Conservation (phyloP, 371 early-diverging fungal species). For the Mucor ambiguus region DNA sequence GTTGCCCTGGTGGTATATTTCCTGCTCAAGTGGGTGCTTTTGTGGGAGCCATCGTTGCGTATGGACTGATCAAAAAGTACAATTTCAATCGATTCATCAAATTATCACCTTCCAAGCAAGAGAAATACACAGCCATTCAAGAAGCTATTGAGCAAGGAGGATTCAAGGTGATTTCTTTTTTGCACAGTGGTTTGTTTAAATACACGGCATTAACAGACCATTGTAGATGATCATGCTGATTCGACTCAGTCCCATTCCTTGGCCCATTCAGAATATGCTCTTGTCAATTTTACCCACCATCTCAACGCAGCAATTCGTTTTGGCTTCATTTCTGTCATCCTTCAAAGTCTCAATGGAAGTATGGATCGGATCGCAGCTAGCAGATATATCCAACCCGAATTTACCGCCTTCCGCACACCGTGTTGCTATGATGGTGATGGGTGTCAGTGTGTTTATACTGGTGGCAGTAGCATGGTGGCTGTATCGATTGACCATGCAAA, state of each 20-base stretch:
- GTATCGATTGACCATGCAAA: slow-evolving; percentile 28
- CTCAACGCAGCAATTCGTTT: slow-evolving; percentile 22
- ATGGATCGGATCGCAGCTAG: slow-evolving; percentile 52
- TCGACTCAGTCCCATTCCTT: slow-evolving; percentile 48
- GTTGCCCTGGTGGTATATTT: slow-evolving; percentile 24
- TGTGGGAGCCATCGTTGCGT: slow-evolving; percentile 32
- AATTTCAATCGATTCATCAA: slow-evolving; percentile 36
- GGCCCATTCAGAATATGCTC: slow-evolving; percentile 43
- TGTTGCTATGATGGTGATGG: slow-evolving; percentile 38
- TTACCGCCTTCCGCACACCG: slow-evolving; percentile 46
- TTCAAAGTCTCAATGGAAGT: slow-evolving; percentile 46
- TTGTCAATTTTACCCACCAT: slow-evolving; percentile 36
- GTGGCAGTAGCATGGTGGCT: slow-evolving; percentile 25
- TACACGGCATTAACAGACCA: background rate
- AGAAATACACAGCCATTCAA: slow-evolving; percentile 45
- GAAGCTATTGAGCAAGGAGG: slow-evolving; percentile 52
- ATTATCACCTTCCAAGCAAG: slow-evolving; percentile 36
- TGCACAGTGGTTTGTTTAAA: background rate
- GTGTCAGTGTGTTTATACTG: slow-evolving; percentile 23
- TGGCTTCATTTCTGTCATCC: slow-evolving; percentile 29
- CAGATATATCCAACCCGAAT: slow-evolving; percentile 45
- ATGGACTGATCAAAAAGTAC: slow-evolving; percentile 32
- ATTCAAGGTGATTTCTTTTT: slow-evolving; percentile 31
- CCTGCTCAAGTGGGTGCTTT: slow-evolving; percentile 37
- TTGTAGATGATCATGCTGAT: slow-evolving; percentile 44